Conservation (phyloP, 169 alveolate species). For the Eimeria nieschulzi region DNA sequence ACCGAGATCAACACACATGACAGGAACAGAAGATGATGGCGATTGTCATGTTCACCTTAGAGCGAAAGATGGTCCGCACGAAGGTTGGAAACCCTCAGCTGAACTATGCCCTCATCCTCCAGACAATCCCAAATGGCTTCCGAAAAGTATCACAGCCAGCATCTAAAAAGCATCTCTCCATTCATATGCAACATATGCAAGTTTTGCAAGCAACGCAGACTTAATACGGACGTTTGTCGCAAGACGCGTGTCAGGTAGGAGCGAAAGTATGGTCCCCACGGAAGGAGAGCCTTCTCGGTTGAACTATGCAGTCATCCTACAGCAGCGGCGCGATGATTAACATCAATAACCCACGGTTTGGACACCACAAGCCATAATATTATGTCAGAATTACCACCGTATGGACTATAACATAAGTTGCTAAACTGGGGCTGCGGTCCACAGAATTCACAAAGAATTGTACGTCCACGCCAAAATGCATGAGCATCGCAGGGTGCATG, state of each 20-base stretch:
- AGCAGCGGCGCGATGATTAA: background rate
- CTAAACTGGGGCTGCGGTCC: too few species aligned
- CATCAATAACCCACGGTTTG: too few species aligned
- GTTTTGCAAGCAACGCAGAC: background rate
- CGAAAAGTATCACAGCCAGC: background rate
- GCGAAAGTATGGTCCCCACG: slow-evolving; percentile 58
- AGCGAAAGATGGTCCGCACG: slow-evolving; percentile 62
- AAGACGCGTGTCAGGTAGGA: slow-evolving; percentile 46
- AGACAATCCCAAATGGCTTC: too few species aligned
- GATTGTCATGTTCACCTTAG: slow-evolving; percentile 20
- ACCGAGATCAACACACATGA: too few species aligned
- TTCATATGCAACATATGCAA: too few species aligned
- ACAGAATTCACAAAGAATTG: too few species aligned
- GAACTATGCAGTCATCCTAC: slow-evolving; percentile 54
- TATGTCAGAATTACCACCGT: too few species aligned
- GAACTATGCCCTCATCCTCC: slow-evolving; percentile 65
- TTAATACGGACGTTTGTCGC: background rate
- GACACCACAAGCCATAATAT: too few species aligned
- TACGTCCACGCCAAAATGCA: too few species aligned
- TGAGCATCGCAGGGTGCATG: background rate
- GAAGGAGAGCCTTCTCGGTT: slow-evolving; percentile 20
- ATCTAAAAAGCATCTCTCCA: background rate
- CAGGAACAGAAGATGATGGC: too few species aligned
- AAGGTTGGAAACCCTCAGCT: slow-evolving; percentile 35
- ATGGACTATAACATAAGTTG: too few species aligned